A percentile compares a stretch with the other conserved stretches of the same genome.
Conservation (phyloP, 495 filamentous ascomycete genomes). For the Barbatosphaeria neglecta region DNA sequence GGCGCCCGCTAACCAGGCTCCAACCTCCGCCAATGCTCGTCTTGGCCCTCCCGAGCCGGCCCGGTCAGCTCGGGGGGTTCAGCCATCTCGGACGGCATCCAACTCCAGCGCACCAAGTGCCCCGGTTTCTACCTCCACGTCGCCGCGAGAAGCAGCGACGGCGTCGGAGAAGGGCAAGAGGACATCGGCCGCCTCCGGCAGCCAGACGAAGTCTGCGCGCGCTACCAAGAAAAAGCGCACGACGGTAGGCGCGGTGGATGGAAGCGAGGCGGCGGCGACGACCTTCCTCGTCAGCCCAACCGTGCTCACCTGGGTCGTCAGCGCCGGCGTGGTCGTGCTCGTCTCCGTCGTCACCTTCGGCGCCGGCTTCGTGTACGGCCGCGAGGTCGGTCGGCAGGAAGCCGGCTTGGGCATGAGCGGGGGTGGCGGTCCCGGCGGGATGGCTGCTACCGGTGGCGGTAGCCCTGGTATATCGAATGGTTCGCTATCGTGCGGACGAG, state of each 20-base stretch:
- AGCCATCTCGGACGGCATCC: constrained; percentile 13
- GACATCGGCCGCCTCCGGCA: constrained; percentile 18
- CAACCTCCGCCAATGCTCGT: no score
- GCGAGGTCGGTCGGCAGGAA: constrained; percentile 66
- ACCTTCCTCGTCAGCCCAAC: constrained; percentile 53
- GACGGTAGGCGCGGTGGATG: constrained; percentile 5
- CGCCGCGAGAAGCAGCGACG: constrained; percentile 32
- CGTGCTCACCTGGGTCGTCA: constrained; percentile 81
- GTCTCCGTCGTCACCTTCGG: constrained; percentile 88
- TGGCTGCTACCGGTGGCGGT: no score
- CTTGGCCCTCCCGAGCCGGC: constrained; percentile 10
- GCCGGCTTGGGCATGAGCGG: constrained; percentile 23
- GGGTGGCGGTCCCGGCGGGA: constrained; percentile 12
- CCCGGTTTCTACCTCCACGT: constrained; percentile 16
- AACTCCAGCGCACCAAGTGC: constrained; percentile 20
- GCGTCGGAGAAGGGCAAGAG: constrained; percentile 43
- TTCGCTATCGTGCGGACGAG: constrained; percentile 30
- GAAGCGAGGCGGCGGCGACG: not conserved
- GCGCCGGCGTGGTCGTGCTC: constrained; percentile 83
- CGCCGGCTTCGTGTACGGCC: constrained; percentile 81
- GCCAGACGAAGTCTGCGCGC: constrained; percentile 21
- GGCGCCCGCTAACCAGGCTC: no score
- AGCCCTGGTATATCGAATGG: constrained; percentile 24
- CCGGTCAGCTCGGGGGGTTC: not conserved
- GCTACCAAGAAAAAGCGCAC: constrained; percentile 46